Base-by-base conservation (phyloP, 108 stramenopile genomes). In the Skeletonema grethae region DNA sequence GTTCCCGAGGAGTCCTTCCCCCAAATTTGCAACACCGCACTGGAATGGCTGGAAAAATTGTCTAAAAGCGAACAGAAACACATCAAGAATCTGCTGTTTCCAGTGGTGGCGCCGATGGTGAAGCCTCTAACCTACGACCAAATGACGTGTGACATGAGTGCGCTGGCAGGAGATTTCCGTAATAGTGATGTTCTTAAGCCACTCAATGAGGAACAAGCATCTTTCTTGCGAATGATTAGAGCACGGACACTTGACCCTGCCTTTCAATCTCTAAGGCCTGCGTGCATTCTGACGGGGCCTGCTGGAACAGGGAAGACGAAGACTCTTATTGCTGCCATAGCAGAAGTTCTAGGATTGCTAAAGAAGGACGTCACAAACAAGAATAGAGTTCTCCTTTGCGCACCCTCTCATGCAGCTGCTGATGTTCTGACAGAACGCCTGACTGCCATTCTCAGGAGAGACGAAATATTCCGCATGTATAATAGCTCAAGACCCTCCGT, bases 261-360 rank as follows among this genome's bases (percentile, higher is more conserved):
- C 3, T 84, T 65, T n/a, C 75, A 76, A 25, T 69, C 29, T 8
- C 57, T 84, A 8, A 84, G 88, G 11, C 82, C 85, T 3, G 88
- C 88, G 13, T 79, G 85, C 79, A 77, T 89, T 29, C 66, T 92
- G 77, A 92, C 90, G 25, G 90, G 90, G 8, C 90, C 90, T 0
- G 90, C 88, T 0, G 86, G 85, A 5, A 84, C 82, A 18, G 85
- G 85, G 1, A 92, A 92, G 66, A 89, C 90, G 8, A 85, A 82
- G 34, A 72, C 90, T 7, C 70, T 89, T 13, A 63, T 89, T 61
- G 48, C 63, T 9, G 76, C 81, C 0, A 75, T 92, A 57, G 64
- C 69, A 0, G 75, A 85, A 61, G 69, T 79, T 13, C 59, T 88
- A 41, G 80, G 75, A 12, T 57, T 82, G 24, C 16, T 63, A 24